These are phyloP conservation scores for Nakazawaea peltata DNA, from an alignment of 805 yeast genomes.

Conservation along the genomic window DNA sequence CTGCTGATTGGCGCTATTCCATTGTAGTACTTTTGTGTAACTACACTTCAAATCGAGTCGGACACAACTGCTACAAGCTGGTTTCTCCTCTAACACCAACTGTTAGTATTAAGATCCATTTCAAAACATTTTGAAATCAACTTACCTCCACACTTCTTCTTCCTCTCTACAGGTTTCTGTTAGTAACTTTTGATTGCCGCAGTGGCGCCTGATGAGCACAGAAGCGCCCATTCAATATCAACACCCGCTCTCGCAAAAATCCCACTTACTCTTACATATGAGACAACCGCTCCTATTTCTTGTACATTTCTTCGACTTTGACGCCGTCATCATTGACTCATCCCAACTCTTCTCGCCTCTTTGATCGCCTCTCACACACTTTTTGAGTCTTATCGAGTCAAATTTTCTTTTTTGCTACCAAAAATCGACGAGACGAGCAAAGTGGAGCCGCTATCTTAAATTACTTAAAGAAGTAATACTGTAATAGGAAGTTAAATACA, in stretches of 20 bases:
- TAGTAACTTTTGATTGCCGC: too few species aligned
- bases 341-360: too few species aligned
- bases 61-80: slow-evolving; percentile 5
- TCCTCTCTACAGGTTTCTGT: slow-evolving; percentile 2
- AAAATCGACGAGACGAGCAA: too few species aligned
- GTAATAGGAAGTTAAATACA: too few species aligned
- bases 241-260: not conserved
- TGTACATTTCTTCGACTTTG: slow-evolving; percentile 1
- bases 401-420: not conserved
- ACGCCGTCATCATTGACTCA: not conserved
- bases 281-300: slow-evolving; percentile 8
- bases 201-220: not conserved
- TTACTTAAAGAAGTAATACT: too few species aligned
- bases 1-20: slow-evolving; percentile 7
- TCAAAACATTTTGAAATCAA: not conserved
- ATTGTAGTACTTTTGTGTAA: slow-evolving; percentile 5
- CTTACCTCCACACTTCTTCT: slow-evolving; percentile 11
- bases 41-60: slow-evolving; percentile 6
- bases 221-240: too few species aligned
- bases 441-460: too few species aligned
- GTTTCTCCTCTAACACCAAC: not conserved
- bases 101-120: not conserved
- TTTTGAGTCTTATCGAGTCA: too few species aligned
- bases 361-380: too few species aligned
- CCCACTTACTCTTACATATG: slow-evolving; percentile 8